phyloP scores from a whole-genome alignment of 805 yeast genomes.

The Saturnispora quitensis region DNA sequence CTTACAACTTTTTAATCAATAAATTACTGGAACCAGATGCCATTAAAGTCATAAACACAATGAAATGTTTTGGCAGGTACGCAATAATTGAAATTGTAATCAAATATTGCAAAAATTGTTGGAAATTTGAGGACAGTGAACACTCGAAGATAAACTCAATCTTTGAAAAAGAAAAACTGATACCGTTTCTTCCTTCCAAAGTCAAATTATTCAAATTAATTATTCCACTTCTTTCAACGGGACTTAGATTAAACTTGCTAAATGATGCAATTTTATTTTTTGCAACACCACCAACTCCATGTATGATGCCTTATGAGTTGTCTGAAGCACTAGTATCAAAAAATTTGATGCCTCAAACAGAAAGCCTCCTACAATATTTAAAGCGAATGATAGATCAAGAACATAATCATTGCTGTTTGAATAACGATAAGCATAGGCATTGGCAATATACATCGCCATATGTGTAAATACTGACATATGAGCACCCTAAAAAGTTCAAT shows the following conservation, averaged over 20 bases:
- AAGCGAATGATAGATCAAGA: slow-evolving; percentile 15
- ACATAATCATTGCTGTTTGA: slow-evolving; percentile 16
- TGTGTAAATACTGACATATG: background rate
- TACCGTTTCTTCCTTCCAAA: slow-evolving; percentile 18
- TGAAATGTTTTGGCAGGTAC: slow-evolving; percentile 17
- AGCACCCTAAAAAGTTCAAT: background rate
- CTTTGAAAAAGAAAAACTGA: slow-evolving; percentile 28
- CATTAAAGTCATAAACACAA: slow-evolving; percentile 22
- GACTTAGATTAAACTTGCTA: slow-evolving; percentile 16
- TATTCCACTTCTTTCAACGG: slow-evolving; percentile 12
- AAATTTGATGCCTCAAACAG: slow-evolving; percentile 5
- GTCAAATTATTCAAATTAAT: slow-evolving; percentile 17
- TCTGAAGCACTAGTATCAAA: slow-evolving; percentile 10
- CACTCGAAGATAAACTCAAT: slow-evolving; percentile 16
- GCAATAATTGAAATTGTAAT: slow-evolving; percentile 34
- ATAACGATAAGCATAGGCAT: slow-evolving; percentile 5
- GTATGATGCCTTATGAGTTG: slow-evolving; percentile 14
- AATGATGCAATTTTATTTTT: slow-evolving; percentile 21
- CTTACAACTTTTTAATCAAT: slow-evolving; percentile 33
- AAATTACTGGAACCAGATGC: slow-evolving; percentile 32
- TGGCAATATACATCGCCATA: slow-evolving; percentile 6
- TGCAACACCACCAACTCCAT: slow-evolving; percentile 20
- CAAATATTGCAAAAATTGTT: slow-evolving; percentile 38
- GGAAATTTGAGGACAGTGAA: slow-evolving; percentile 26
- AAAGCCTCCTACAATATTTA: slow-evolving; percentile 16